A percentile compares a stretch with the other conserved stretches of the same genome.
These are phyloP conservation scores for Hyphopichia wangnamkhiaoensis DNA, from an alignment of 1,139 yeast species.

Conservation along the genomic window DNA sequence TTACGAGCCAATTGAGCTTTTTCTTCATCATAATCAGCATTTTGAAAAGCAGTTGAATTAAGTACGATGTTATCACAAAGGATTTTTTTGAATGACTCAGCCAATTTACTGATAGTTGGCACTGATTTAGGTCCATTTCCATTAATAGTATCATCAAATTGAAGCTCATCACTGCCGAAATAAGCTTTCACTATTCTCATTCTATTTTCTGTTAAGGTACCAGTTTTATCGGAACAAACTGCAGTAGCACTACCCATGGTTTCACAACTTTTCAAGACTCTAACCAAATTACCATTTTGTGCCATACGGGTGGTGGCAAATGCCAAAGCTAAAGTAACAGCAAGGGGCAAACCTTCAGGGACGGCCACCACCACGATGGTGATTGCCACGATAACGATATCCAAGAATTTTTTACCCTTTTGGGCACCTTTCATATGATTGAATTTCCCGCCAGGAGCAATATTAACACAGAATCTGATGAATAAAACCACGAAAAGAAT, in stretches of 20 bases:
- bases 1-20: constrained; percentile 28
- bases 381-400: constrained; percentile 85
- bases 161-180: constrained; percentile 45
- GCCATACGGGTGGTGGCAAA: constrained; percentile 99
- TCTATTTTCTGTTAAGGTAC: constrained; percentile 88
- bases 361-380: constrained; percentile 96
- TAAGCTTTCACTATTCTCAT: constrained; percentile 87
- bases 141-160: constrained; percentile 46
- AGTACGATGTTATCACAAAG: constrained; percentile 65
- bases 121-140: constrained; percentile 29
- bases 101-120: constrained; percentile 32
- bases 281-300: constrained; percentile 91
- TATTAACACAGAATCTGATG: constrained; percentile 69
- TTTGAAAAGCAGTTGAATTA: constrained; percentile 90
- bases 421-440: constrained; percentile 56
- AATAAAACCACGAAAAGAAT: constrained; percentile 77
- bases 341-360: constrained; percentile 96
- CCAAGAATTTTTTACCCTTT: constrained; percentile 82
- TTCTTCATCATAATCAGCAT: constrained; percentile 44
- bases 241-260: constrained; percentile 99
- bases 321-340: constrained; percentile 93
- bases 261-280: constrained; percentile 91
- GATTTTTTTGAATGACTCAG: constrained; percentile 32
- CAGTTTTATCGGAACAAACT: constrained; percentile 95
- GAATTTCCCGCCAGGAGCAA: constrained; percentile 54